phyloP scores from a whole-genome alignment of 768 basidiomycete species.

The Auriculariales sp. region DNA sequence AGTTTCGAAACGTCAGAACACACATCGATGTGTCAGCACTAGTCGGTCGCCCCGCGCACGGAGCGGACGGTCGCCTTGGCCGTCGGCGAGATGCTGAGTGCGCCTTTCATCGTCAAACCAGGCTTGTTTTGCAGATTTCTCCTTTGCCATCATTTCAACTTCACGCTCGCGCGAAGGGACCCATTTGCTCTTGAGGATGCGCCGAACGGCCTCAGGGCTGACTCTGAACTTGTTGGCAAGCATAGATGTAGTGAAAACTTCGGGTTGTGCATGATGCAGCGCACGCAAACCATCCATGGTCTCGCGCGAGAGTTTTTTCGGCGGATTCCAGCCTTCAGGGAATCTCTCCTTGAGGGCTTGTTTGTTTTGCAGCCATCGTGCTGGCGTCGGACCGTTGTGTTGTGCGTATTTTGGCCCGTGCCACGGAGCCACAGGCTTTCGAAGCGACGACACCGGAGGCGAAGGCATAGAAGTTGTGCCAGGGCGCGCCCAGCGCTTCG shows the following conservation, averaged over 20 bases:
- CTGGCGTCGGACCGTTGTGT: not conserved
- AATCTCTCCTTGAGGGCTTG: not conserved
- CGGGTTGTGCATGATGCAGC: constrained; percentile 48
- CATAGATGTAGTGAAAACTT: constrained; percentile 44
- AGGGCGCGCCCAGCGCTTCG: too few species aligned
- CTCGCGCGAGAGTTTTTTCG: constrained; percentile 64
- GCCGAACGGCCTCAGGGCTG: constrained; percentile 64
- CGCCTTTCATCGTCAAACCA: constrained; percentile 3
- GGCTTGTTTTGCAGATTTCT: constrained; percentile 11
- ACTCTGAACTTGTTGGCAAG: constrained; percentile 69
- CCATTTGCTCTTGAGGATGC: constrained; percentile 70
- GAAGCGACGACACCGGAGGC: not conserved
- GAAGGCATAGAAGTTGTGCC: too few species aligned
- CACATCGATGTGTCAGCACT: too few species aligned
- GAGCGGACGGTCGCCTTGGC: not conserved
- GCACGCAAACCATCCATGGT: constrained; percentile 71
- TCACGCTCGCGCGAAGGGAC: constrained; percentile 34
- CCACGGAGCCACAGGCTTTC: not conserved
- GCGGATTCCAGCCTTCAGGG: constrained; percentile 44
- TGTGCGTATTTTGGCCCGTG: not conserved
- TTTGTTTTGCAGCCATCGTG: not conserved
- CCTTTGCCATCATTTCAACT: constrained; percentile 11
- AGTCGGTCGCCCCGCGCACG: not conserved
- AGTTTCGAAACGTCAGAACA: too few species aligned
- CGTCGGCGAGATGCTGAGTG: not conserved